Evolutionary conservation across 768 basidiomycete species (phyloP).

Genomic region (Tephrocybe sp.): DNA sequence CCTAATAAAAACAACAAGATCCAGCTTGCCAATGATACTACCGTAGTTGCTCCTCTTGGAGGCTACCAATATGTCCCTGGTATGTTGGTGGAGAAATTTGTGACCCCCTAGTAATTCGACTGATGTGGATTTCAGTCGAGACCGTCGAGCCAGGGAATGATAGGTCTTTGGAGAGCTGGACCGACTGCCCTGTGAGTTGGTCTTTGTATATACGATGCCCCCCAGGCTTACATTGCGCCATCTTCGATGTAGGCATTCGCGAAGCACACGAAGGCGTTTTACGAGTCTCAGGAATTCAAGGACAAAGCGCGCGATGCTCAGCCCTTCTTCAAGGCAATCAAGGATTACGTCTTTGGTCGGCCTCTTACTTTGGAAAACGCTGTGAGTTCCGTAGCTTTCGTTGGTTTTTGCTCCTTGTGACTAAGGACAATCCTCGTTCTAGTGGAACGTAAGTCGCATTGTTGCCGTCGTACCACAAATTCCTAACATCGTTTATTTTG

Average conservation of each 20-base stretch:
- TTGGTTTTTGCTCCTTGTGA: background rate
- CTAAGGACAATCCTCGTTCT: conserved; percentile 15
- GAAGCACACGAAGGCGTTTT: conserved; percentile 58
- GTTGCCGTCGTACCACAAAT: background rate
- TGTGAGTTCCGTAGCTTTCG: conserved; percentile 38
- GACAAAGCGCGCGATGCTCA: conserved; percentile 49
- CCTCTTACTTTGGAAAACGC: conserved; percentile 66
- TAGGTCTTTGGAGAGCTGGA: conserved; percentile 82
- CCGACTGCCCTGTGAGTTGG: conserved; percentile 48
- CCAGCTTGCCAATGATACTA: conserved; percentile 74
- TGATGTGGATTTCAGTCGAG: conserved; percentile 52
- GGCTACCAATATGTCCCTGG: conserved; percentile 89
- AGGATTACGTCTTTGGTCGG: conserved; percentile 71
- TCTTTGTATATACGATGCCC: too few species aligned
- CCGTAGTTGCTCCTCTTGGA: conserved; percentile 67
- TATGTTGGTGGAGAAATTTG: conserved; percentile 22
- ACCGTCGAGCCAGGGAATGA: conserved; percentile 85
- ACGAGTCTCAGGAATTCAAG: conserved; percentile 67
- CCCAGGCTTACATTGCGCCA: too few species aligned
- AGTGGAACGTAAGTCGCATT: conserved; percentile 82
- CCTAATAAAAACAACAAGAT: conserved; percentile 73
- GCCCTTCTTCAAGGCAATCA: conserved; percentile 63
- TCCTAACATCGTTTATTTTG: background rate
- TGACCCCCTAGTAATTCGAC: background rate
- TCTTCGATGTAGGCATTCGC: conserved; percentile 51